These are phyloP conservation scores for Neofusicoccum sp. DNA, from an alignment of 2,329 filamentous ascomycete genomes.

Conservation along the genomic window DNA sequence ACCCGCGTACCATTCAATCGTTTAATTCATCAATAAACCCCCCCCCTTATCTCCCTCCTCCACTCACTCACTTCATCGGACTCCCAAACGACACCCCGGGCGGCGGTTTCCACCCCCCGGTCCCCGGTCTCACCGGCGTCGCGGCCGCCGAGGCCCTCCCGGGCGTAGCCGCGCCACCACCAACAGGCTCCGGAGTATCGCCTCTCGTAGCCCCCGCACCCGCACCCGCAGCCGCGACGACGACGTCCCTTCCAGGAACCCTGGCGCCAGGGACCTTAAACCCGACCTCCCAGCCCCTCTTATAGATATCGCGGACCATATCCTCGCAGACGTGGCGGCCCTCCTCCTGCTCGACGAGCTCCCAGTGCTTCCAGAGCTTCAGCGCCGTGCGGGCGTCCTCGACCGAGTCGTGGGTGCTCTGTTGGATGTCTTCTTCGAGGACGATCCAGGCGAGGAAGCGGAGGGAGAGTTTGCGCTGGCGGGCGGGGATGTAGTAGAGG, in stretches of 20 bases:
- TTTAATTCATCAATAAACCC: too few species aligned
- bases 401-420: slow-evolving; percentile 90
- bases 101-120: slow-evolving; percentile 24
- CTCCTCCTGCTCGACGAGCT: slow-evolving; percentile 86
- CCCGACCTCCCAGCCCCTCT: slow-evolving; percentile 59
- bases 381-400: slow-evolving; percentile 92
- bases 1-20: too few species aligned
- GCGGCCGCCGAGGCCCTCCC: slow-evolving; percentile 24
- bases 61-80: slow-evolving; percentile 31
- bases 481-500: slow-evolving; percentile 80
- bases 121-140: slow-evolving; percentile 32
- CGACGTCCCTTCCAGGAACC: neutral
- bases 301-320: slow-evolving; percentile 86
- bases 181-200: slow-evolving; percentile 27
- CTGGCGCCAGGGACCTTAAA: slow-evolving; percentile 38
- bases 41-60: neutral
- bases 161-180: slow-evolving; percentile 21
- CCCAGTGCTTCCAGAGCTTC: slow-evolving; percentile 83
- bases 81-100: slow-evolving; percentile 33
- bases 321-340: slow-evolving; percentile 82
- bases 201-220: neutral
- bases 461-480: slow-evolving; percentile 83
- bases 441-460: slow-evolving; percentile 91
- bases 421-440: slow-evolving; percentile 91
- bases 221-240: neutral